phyloP scores from a whole-genome alignment of 768 basidiomycete genomes.

The Coprinopsis sp. region DNA sequence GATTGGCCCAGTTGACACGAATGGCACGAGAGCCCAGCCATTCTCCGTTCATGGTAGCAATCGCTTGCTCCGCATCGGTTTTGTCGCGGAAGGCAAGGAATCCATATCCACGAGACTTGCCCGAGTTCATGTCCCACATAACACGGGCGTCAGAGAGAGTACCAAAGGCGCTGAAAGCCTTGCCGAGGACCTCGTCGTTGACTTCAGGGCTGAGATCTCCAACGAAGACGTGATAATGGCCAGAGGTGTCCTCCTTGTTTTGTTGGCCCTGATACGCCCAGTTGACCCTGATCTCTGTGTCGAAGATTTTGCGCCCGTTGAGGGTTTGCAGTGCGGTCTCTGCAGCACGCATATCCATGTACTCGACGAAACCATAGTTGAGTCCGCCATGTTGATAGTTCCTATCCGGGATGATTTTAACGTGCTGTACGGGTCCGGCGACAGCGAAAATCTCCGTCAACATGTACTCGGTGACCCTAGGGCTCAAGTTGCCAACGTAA shows the following conservation, averaged over 20 bases:
- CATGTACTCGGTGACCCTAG: conserved; percentile 98
- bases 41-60: conserved; percentile 99
- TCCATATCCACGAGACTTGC: conserved; percentile 96
- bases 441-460: conserved; percentile 96
- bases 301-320: conserved; percentile 99
- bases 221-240: conserved; percentile 98
- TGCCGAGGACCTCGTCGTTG: conserved; percentile 93
- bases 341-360: conserved; percentile 96
- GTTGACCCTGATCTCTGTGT: conserved; percentile 98
- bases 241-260: conserved; percentile 98
- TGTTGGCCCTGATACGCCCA: conserved; percentile 99
- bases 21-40: conserved; percentile 98
- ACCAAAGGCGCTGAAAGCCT: conserved; percentile 97
- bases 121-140: conserved; percentile 99
- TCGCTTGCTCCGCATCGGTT: conserved; percentile 98
- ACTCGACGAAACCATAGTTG: conserved; percentile 99
- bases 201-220: conserved; percentile 99
- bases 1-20: conserved; percentile 99
- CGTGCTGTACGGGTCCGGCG: conserved; percentile 94
- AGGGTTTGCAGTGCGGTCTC: conserved; percentile 98
- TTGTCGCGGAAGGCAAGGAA: conserved; percentile 99
- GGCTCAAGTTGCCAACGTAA: conserved; percentile 97
- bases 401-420: conserved; percentile 99
- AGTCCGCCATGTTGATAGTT: conserved; percentile 99
- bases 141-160: conserved; percentile 96